A percentile compares a stretch with the other conserved stretches of the same genome.
phyloP scores from a whole-genome alignment of 345 rosid species.

The Brassica nigra region DNA sequence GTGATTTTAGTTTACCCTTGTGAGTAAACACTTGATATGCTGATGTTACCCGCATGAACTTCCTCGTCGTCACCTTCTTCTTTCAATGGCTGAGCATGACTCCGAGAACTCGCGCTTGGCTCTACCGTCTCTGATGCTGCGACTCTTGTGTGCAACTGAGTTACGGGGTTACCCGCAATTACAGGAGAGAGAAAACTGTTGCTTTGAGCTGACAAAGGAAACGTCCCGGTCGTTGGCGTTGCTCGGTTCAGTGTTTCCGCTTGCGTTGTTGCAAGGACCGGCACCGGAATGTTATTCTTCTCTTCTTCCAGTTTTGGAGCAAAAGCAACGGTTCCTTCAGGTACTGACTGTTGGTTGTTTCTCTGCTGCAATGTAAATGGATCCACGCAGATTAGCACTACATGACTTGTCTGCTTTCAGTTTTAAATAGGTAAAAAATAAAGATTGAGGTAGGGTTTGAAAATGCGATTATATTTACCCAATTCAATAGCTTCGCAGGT shows the following conservation, averaged over 20 bases:
- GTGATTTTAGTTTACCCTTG: constrained; percentile 56
- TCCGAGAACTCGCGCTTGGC: constrained; percentile 38
- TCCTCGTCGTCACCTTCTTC: constrained; percentile 49
- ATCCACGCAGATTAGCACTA: neutral
- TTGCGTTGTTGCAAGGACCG: constrained; percentile 45
- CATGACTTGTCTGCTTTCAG: constrained; percentile 1
- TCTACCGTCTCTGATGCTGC: constrained; percentile 45
- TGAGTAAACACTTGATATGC: constrained; percentile 82
- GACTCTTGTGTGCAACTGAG: constrained; percentile 47
- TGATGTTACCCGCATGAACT: constrained; percentile 75
- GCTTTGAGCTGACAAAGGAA: constrained; percentile 68
- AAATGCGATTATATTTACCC: constrained; percentile 50
- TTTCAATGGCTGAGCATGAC: constrained; percentile 42
- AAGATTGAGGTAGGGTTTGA: neutral
- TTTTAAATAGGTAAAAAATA: neutral
- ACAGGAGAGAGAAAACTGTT: constrained; percentile 49
- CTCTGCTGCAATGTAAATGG: constrained; percentile 40
- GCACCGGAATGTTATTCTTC: constrained; percentile 31
- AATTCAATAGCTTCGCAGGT: constrained; percentile 61
- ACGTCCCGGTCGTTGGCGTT: constrained; percentile 37
- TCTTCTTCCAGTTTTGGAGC: constrained; percentile 64
- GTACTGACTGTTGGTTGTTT: constrained; percentile 49
- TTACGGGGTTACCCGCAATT: constrained; percentile 39
- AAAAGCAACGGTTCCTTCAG: constrained; percentile 52
- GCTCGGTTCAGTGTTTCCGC: constrained; percentile 44